Evolutionary conservation across 371 early-diverging fungal species (phyloP).

Genomic region (Saksenaea oblongispora): DNA sequence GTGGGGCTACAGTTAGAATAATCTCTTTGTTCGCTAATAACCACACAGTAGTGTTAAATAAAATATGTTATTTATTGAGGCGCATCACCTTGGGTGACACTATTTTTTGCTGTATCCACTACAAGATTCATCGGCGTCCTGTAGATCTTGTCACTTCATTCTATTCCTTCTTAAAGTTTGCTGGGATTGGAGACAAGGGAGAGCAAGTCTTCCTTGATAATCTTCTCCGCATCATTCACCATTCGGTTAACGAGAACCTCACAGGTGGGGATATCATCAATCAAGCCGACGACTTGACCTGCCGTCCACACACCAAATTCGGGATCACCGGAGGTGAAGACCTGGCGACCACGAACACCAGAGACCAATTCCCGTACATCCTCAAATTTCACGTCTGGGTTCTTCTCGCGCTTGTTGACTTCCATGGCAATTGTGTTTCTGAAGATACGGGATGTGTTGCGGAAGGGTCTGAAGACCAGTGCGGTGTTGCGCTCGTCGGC

Average conservation of each 20-base stretch:
- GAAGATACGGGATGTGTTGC: slow-evolving; percentile 79
- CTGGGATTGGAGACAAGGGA: slow-evolving; percentile 8
- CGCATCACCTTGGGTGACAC: neutral
- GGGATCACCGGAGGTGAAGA: slow-evolving; percentile 68
- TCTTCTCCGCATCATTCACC: slow-evolving; percentile 55
- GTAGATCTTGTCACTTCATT: neutral
- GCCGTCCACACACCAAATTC: slow-evolving; percentile 80
- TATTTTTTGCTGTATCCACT: neutral
- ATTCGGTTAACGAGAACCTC: slow-evolving; percentile 61
- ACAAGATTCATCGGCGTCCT: neutral
- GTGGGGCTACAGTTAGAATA: too few species aligned
- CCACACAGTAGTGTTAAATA: too few species aligned
- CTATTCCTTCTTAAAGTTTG: neutral
- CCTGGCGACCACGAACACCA: slow-evolving; percentile 71
- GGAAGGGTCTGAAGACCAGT: slow-evolving; percentile 76
- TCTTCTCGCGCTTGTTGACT: slow-evolving; percentile 66
- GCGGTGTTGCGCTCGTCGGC: slow-evolving; percentile 70
- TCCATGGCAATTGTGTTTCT: slow-evolving; percentile 72
- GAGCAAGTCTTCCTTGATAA: slow-evolving; percentile 31
- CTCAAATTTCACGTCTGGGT: slow-evolving; percentile 62
- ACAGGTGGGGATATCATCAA: slow-evolving; percentile 81
- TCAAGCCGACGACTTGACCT: slow-evolving; percentile 74
- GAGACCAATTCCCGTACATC: slow-evolving; percentile 71
- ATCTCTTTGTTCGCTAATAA: too few species aligned
- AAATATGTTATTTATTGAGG: too few species aligned